Evolutionary conservation across 2,329 filamentous ascomycete species (phyloP).

Genomic region (Hypoxylon sp.): DNA sequence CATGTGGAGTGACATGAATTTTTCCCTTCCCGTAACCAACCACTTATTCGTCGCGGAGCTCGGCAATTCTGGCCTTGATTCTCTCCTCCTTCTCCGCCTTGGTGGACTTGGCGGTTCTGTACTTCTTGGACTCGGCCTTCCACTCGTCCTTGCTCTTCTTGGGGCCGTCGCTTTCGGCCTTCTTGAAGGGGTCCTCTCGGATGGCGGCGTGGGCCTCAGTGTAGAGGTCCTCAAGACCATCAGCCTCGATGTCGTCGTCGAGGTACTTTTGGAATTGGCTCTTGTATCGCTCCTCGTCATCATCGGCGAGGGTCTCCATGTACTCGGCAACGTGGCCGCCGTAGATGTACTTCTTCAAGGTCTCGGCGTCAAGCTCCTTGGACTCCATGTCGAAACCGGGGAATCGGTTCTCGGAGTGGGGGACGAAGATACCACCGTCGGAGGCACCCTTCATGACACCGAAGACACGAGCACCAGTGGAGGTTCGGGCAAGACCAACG

Average conservation of each 20-base stretch:
- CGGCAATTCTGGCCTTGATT: conserved; percentile 90
- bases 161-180: conserved; percentile 74
- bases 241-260: conserved; percentile 95
- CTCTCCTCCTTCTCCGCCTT: conserved; percentile 83
- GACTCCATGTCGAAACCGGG: conserved; percentile 96
- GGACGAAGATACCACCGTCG: conserved; percentile 94
- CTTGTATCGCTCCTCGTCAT: conserved; percentile 99
- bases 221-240: conserved; percentile 97
- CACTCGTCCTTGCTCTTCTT: conserved; percentile 98
- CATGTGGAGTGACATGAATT: conserved; percentile 38
- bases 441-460: conserved; percentile 99
- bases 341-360: conserved; percentile 99
- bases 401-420: conserved; percentile 99
- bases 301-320: conserved; percentile 99
- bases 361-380: conserved; percentile 98
- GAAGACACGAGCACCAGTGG: conserved; percentile 98
- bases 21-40: conserved; percentile 35
- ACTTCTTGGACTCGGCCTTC: conserved; percentile 96
- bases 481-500: conserved; percentile 96
- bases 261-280: conserved; percentile 98
- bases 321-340: conserved; percentile 99
- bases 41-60: conserved; percentile 68
- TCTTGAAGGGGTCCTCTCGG: conserved; percentile 98
- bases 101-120: conserved; percentile 77
- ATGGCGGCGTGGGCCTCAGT: conserved; percentile 93